Evolutionary conservation across 2,329 filamentous ascomycete genomes (phyloP).

Genomic region (Penicillium sp.): DNA sequence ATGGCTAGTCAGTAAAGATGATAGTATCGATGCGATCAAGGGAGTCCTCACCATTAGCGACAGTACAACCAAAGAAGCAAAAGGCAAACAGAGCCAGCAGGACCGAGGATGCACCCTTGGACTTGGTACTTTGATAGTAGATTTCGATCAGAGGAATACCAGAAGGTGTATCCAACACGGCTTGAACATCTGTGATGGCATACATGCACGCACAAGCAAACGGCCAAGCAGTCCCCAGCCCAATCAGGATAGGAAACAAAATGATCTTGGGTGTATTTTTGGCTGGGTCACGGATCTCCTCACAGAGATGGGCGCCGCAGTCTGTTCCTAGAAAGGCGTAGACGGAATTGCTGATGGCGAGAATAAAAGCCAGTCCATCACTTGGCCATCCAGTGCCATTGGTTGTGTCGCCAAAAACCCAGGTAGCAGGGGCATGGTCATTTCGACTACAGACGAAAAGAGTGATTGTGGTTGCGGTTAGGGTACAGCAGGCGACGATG

Average conservation of each 20-base stretch:
- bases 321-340: slow-evolving; percentile 12
- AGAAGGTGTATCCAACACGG: slow-evolving; percentile 5
- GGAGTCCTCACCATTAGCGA: slow-evolving; percentile 1
- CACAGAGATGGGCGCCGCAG: slow-evolving; percentile 6
- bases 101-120: slow-evolving; percentile 1
- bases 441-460: slow-evolving; percentile 4
- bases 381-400: slow-evolving; percentile 8
- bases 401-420: slow-evolving; percentile 1
- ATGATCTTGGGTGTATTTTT: slow-evolving; percentile 9
- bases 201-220: slow-evolving; percentile 9
- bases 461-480: slow-evolving; percentile 7
- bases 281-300: slow-evolving; percentile 8
- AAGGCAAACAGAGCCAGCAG: slow-evolving; percentile 9
- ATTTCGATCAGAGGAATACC: slow-evolving; percentile 10
- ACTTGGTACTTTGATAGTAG: slow-evolving; percentile 12
- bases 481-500: slow-evolving; percentile 1
- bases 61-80: slow-evolving; percentile 11
- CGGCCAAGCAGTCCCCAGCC: slow-evolving; percentile 3
- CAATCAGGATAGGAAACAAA: slow-evolving; percentile 8
- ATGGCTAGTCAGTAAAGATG: not conserved
- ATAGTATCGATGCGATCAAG: not conserved
- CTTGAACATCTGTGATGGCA: slow-evolving; percentile 7
- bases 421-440: not conserved
- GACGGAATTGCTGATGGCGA: slow-evolving; percentile 5
- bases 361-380: slow-evolving; percentile 6